phyloP scores from a whole-genome alignment of 768 basidiomycete genomes.

The Amanita phalloides region DNA sequence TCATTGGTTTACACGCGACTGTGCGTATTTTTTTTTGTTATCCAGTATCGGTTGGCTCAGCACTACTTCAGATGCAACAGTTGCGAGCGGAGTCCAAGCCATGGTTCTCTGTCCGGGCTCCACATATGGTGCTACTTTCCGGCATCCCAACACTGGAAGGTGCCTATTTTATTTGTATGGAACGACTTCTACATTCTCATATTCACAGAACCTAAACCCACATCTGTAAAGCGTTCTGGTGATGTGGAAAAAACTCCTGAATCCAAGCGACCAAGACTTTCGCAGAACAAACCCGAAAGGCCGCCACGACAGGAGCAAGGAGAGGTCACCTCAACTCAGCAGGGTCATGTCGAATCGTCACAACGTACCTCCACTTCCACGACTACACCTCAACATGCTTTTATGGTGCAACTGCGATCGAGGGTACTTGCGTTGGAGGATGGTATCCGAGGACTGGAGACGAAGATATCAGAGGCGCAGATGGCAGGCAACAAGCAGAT shows the following conservation, averaged over 20 bases:
- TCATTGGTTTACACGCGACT: conserved; percentile 38
- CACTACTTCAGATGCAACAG: conserved; percentile 3
- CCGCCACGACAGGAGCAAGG: conserved; percentile 8
- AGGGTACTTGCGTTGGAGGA: conserved; percentile 9
- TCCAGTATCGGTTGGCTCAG: not conserved
- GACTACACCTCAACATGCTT: conserved; percentile 10
- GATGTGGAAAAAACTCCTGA: conserved; percentile 36
- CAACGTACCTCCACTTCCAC: conserved; percentile 11
- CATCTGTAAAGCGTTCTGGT: conserved; percentile 31
- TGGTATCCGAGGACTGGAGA: conserved; percentile 9
- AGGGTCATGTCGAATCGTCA: conserved; percentile 10
- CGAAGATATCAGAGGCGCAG: conserved; percentile 8
- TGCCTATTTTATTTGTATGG: conserved; percentile 2
- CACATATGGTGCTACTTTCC: conserved; percentile 35
- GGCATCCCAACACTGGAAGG: conserved; percentile 30
- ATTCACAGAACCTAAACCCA: not conserved
- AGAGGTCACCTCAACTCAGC: conserved; percentile 11
- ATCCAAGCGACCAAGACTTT: conserved; percentile 30
- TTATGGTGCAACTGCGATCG: conserved; percentile 6
- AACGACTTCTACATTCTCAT: not conserved
- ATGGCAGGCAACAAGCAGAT: conserved; percentile 11
- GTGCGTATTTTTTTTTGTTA: conserved; percentile 21
- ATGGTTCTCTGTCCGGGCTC: conserved; percentile 44
- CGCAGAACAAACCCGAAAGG: conserved; percentile 13
- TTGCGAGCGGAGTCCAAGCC: conserved; percentile 26